Conservation (phyloP, 352 stramenopile species). For the Aphanomyces invadans region DNA sequence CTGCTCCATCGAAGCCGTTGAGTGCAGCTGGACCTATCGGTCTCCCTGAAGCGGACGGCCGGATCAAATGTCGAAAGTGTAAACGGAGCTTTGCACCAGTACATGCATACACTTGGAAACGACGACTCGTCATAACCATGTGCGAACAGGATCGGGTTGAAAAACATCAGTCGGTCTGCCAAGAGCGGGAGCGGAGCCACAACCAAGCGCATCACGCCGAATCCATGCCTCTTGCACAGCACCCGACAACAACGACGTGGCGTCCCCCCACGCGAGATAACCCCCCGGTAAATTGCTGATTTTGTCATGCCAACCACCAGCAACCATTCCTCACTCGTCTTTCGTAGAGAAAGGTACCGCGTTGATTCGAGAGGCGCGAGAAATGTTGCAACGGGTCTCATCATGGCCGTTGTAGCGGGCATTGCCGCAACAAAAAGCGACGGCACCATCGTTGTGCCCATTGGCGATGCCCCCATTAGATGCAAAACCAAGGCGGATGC, state of each 20-base stretch:
- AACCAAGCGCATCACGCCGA: background rate
- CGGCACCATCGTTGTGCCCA: background rate
- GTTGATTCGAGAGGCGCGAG: background rate
- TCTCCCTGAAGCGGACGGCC: constrained; percentile 35
- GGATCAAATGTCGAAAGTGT: constrained; percentile 49
- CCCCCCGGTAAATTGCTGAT: background rate
- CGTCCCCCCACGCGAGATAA: background rate
- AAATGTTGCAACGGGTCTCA: background rate
- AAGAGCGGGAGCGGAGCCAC: constrained; percentile 6
- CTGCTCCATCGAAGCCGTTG: background rate
- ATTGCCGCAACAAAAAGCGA: background rate
- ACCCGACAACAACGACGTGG: constrained; percentile 6
- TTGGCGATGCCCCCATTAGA: constrained; percentile 13
- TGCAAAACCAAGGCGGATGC: background rate
- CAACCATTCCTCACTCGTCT: background rate
- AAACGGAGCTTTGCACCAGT: constrained; percentile 41
- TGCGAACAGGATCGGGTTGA: constrained; percentile 54
- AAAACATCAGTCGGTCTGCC: constrained; percentile 64
- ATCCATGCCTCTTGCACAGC: background rate
- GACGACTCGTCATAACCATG: too few relatives aligned
- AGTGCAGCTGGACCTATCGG: background rate
- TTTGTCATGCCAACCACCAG: constrained; percentile 1
- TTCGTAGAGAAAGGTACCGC: background rate
- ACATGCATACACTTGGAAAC: background rate
- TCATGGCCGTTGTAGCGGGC: background rate